A percentile compares a stretch with the other conserved stretches of the same genome.
These are phyloP conservation scores for Podospora appendiculata DNA, from an alignment of 495 filamentous ascomycete species.

Conservation along the genomic window DNA sequence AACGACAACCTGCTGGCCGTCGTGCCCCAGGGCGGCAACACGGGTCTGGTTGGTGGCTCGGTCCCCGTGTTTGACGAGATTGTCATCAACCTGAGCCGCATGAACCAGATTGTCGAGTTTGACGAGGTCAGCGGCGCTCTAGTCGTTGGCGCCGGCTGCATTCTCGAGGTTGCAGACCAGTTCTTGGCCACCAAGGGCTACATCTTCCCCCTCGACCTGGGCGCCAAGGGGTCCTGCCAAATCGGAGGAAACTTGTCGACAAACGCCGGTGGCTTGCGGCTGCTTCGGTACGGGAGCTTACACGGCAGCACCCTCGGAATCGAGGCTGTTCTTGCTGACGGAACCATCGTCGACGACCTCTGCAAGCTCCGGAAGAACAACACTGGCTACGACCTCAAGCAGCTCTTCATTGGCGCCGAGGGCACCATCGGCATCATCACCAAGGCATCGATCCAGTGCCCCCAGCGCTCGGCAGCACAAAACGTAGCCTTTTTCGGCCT, in stretches of 20 bases:
- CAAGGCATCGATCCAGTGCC: conserved; percentile 79
- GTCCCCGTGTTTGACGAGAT: conserved; percentile 98
- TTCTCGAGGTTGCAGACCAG: conserved; percentile 80
- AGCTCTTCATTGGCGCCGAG: conserved; percentile 92
- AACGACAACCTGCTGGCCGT: conserved; percentile 86
- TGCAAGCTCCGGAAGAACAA: conserved; percentile 92
- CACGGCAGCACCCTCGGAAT: conserved; percentile 89
- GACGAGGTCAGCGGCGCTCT: conserved; percentile 88
- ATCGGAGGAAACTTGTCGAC: conserved; percentile 98
- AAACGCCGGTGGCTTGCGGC: conserved; percentile 85
- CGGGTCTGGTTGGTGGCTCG: conserved; percentile 87
- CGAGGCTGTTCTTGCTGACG: conserved; percentile 87
- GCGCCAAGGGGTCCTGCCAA: conserved; percentile 95
- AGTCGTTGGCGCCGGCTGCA: conserved; percentile 82
- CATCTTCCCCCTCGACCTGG: conserved; percentile 91
- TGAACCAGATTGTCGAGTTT: conserved; percentile 87
- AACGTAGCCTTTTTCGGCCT: conserved; percentile 90
- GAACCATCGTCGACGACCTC: conserved; percentile 83
- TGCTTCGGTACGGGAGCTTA: conserved; percentile 87
- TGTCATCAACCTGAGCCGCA: conserved; percentile 76
- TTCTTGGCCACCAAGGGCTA: conserved; percentile 70
- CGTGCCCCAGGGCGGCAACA: conserved; percentile 96
- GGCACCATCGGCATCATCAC: conserved; percentile 95
- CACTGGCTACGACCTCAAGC: conserved; percentile 93
- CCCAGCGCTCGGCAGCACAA: conserved; percentile 71